Base-by-base conservation (phyloP, 106 monocot genomes). In the Dactylorhiza incarnata region DNA sequence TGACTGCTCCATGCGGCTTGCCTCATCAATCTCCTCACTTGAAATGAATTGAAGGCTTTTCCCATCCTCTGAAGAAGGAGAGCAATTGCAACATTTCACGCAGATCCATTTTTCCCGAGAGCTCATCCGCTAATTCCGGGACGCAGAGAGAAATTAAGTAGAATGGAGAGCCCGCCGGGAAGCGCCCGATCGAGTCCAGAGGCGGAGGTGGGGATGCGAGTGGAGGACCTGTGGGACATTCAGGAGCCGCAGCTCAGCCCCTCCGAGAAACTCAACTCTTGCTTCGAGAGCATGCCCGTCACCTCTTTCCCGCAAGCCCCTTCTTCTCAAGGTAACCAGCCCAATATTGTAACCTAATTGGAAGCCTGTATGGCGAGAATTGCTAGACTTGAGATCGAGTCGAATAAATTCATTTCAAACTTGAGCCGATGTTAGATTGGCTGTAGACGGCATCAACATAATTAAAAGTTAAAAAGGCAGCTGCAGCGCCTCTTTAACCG, bases 211-310 rank as follows among this genome's bases (percentile, higher is more conserved):
- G 94, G 94, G 45, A 79, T 83, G 77, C 74, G 87, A 23, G 76
- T 91, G 77, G 94, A 94, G 80, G 91, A 91, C 45, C 72, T 94
- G 29, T 94, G 94, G 94, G 88, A 91, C 73, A 82, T 86, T 15
- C 84, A 82, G 78, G 91, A 91, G 76, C 82, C 85, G 6, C 81
- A 87, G 56, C 91, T 94, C 37, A 87, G 80, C 83, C 91, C 87
- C 16, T 82, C 89, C 51, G 89, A 94, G 87, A 89, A 91, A 87
- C 87, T 90, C 77, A 90, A 90, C 84, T 88, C 86, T 75, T 93
- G 93, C 90, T 93, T 93, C 76, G 84, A 88, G 20, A 76, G 63
- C 82, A 78, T 90, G 52, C 84, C 86, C 24, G 93, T 93, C 52
- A 81, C 84, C 14, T 84, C 87, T 67, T 93, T 90, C 82, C 90